These are phyloP conservation scores for Monosporascus sp. DNA, from an alignment of 2,329 filamentous ascomycete genomes.

Conservation along the genomic window DNA sequence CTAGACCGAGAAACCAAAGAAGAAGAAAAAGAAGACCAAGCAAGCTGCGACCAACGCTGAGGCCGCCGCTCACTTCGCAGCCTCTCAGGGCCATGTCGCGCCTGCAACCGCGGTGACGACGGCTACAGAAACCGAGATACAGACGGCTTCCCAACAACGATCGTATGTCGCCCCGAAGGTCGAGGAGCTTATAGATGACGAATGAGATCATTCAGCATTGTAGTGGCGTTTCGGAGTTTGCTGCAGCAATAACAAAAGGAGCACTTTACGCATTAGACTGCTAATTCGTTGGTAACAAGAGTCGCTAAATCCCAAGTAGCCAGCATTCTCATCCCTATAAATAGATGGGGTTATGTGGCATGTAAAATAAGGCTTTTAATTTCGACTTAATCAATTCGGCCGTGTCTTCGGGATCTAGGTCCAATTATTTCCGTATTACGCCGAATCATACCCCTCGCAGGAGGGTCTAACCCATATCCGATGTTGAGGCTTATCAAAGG, in stretches of 20 bases:
- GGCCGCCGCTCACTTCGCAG: slow-evolving; percentile 40
- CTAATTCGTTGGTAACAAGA: neutral
- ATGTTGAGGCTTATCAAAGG: no score
- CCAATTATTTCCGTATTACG: no score
- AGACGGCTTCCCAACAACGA: slow-evolving; percentile 33
- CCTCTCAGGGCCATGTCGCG: slow-evolving; percentile 46
- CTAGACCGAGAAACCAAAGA: slow-evolving; percentile 35
- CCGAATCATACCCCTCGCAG: no score
- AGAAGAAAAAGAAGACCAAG: slow-evolving; percentile 54
- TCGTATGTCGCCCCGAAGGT: slow-evolving; percentile 47
- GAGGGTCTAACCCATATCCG: no score
- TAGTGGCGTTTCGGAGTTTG: slow-evolving; percentile 21
- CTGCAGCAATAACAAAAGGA: slow-evolving; percentile 7
- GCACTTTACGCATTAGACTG: slow-evolving; percentile 4
- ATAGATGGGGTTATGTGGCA: no score
- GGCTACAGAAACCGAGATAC: slow-evolving; percentile 49
- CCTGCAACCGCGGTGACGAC: slow-evolving; percentile 52
- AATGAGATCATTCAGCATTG: slow-evolving; percentile 26
- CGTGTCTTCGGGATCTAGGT: no score
- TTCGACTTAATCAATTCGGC: no score
- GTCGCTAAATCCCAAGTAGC: neutral
- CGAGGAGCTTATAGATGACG: slow-evolving; percentile 46
- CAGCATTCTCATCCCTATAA: no score
- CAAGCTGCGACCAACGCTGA: slow-evolving; percentile 20
- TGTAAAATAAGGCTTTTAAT: no score